Evolutionary conservation across 73 alveolate species (phyloP).

Genomic region (Tetrahymena borealis): DNA sequence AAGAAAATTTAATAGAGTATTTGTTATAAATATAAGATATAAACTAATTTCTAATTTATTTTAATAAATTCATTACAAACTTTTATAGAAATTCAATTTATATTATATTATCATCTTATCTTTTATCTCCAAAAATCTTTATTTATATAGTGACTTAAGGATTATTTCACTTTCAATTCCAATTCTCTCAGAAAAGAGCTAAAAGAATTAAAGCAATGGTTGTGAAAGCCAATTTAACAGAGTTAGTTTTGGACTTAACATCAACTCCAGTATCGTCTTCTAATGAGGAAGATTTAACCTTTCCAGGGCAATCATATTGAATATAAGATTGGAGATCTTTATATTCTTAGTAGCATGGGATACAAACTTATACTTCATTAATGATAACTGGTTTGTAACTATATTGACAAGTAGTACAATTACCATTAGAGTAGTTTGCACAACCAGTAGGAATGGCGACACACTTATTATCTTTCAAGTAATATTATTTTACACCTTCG

Average conservation of each 20-base stretch:
- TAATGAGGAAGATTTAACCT: background rate
- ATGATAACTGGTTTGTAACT: background rate
- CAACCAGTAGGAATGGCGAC: background rate
- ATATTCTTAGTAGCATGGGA: background rate
- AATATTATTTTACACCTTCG: background rate
- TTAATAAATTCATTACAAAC: too few species aligned
- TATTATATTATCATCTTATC: too few species aligned
- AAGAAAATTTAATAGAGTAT: too few species aligned
- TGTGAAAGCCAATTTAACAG: background rate
- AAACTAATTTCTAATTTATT: too few species aligned
- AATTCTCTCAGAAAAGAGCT: background rate
- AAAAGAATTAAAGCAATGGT: background rate
- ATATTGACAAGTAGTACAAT: background rate
- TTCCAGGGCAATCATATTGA: constrained; percentile 1
- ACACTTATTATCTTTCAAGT: background rate
- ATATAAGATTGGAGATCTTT: background rate
- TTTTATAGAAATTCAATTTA: too few species aligned
- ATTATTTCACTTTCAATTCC: too few species aligned
- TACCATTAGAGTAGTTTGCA: background rate
- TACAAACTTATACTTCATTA: background rate
- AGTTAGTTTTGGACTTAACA: background rate
- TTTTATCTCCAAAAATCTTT: too few species aligned
- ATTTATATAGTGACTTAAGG: too few species aligned
- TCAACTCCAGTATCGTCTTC: background rate
- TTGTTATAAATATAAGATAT: too few species aligned